Base-by-base conservation (phyloP, 805 yeast genomes). In the Saccharomycopsis fibuligera region DNA sequence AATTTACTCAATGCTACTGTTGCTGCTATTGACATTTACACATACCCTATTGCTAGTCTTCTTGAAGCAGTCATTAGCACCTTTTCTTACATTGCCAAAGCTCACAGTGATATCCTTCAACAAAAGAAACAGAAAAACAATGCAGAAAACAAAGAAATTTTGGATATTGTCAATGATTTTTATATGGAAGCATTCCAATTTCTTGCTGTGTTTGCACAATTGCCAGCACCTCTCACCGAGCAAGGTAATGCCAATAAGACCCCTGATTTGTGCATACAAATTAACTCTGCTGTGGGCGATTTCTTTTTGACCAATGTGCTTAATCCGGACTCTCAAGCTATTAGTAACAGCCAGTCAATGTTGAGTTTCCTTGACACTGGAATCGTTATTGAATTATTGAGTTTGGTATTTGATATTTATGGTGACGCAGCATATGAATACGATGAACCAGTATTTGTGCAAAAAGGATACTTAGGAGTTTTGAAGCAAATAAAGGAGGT, bases 371-470 rank as follows among this genome's bases (percentile, higher is more conserved):
- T n/a, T n/a, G n/a, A n/a, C n/a, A n/a, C 50, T 9, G 21, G 24
- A 19, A 21, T 43, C 17, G 24, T 52, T 22, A 43, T 52, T 17
- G 52, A 48, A 10, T 29, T 46, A 14, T 35, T 48, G 16, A 16
- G 35, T 58, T 68, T 77, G 2, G 58, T 89, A 4, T 87, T 79
- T 63, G 96, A 88, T 51, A 70, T 89, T 5, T 93, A 83, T 65
- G 85, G 85, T 12, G 98, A 93, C 65, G 74, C 74, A 33, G 67
- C 62, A 3, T 83, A 72, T 57, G 74, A 69, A 14, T 89, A 88
- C 59, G 96, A 88, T 60, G 66, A 63, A 23, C 77, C 78, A 3
- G 75, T 86, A 1, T 91, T 83, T 62, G 85, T 83, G 23, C 62
- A 71, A 8, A 72, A 73, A 17, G 68, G 72, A 6, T 75, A 79